Evolutionary conservation across 805 yeast species (phyloP).

Genomic region (Yamadazyma phyllophila): DNA sequence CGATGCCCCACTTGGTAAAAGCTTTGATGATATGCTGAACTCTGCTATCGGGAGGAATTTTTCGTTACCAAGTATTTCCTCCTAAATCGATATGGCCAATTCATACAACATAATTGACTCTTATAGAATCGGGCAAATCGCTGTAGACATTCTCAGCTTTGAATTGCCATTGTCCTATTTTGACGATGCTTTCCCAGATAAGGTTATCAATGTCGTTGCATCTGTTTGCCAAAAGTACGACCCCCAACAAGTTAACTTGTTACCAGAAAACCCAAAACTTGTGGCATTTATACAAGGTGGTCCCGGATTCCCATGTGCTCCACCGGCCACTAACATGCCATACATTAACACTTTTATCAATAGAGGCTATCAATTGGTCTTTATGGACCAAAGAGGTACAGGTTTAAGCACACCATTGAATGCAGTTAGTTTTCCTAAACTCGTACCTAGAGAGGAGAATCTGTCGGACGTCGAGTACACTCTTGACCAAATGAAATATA

Average conservation of each 20-base stretch:
- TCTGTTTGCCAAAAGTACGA: conserved; percentile 33
- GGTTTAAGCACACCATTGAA: conserved; percentile 52
- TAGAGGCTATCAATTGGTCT: conserved; percentile 43
- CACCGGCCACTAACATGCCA: conserved; percentile 36
- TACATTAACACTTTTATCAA: conserved; percentile 23
- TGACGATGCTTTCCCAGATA: conserved; percentile 6
- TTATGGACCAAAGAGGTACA: conserved; percentile 61
- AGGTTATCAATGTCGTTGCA: conserved; percentile 24
- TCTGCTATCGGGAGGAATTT: too few species aligned
- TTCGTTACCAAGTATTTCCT: too few species aligned
- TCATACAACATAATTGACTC: conserved; percentile 19
- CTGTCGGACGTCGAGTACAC: conserved; percentile 17
- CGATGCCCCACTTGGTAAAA: too few species aligned
- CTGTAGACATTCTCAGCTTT: conserved; percentile 22
- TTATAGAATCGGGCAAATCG: conserved; percentile 19
- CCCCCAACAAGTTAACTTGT: conserved; percentile 12
- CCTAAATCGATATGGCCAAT: background rate
- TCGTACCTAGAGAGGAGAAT: conserved; percentile 13
- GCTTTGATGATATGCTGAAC: too few species aligned
- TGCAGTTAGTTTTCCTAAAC: conserved; percentile 20
- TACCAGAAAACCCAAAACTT: conserved; percentile 34
- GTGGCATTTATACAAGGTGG: conserved; percentile 52
- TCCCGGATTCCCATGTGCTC: conserved; percentile 49
- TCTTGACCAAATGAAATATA: conserved; percentile 33
- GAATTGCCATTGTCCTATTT: conserved; percentile 21